Evolutionary conservation across 768 basidiomycete species (phyloP).

Genomic region (Arthromyces matolae): DNA sequence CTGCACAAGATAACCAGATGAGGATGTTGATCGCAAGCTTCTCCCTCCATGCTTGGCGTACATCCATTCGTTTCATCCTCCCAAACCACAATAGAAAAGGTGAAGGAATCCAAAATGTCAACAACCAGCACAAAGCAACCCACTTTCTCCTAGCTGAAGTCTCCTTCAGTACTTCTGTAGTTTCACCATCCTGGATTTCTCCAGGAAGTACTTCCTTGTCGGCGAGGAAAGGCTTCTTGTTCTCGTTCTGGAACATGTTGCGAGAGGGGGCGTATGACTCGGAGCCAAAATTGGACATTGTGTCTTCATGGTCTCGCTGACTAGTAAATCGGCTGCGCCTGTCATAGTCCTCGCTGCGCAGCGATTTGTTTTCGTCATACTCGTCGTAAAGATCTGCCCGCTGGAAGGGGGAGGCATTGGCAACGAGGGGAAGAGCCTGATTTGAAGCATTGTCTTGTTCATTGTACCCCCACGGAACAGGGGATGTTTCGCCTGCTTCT

Average conservation of each 20-base stretch:
- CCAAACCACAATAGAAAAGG: slow-evolving; percentile 67
- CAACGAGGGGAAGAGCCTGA: slow-evolving; percentile 79
- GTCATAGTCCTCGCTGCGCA: slow-evolving; percentile 77
- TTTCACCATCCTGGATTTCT: slow-evolving; percentile 85
- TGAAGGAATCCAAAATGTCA: slow-evolving; percentile 91
- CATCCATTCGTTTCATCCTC: slow-evolving; percentile 90
- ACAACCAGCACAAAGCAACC: slow-evolving; percentile 82
- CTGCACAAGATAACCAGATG: slow-evolving; percentile 93
- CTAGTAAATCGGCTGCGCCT: slow-evolving; percentile 74
- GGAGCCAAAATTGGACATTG: slow-evolving; percentile 78
- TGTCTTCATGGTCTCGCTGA: slow-evolving; percentile 74
- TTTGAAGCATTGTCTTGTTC: slow-evolving; percentile 61
- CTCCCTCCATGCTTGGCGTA: slow-evolving; percentile 96
- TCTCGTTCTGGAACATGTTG: slow-evolving; percentile 91
- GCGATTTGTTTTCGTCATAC: slow-evolving; percentile 72
- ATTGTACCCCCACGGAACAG: slow-evolving; percentile 35
- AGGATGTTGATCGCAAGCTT: slow-evolving; percentile 92
- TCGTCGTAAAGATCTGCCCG: slow-evolving; percentile 71
- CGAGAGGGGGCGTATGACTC: slow-evolving; percentile 92
- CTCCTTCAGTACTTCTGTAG: slow-evolving; percentile 83
- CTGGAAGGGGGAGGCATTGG: slow-evolving; percentile 79
- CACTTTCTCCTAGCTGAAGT: slow-evolving; percentile 77
- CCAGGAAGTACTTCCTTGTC: slow-evolving; percentile 85
- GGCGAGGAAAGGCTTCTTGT: slow-evolving; percentile 58
- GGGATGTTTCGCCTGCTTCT: slow-evolving; percentile 34